These are phyloP conservation scores for Kodamaea derodonti DNA, from an alignment of 1,139 yeast genomes.

Conservation along the genomic window DNA sequence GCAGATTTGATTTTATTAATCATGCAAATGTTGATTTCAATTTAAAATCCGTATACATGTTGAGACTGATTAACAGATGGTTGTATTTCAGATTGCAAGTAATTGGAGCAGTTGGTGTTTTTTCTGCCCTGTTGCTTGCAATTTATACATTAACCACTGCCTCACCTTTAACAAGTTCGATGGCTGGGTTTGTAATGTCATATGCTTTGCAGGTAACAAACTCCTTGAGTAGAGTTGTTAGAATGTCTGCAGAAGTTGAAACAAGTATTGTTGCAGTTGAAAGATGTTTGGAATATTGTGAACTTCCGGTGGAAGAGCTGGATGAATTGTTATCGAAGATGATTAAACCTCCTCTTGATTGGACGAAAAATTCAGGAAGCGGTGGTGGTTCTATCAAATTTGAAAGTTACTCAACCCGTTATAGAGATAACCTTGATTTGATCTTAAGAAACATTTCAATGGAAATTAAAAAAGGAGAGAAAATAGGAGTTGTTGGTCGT, in stretches of 20 bases:
- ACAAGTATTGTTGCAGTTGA: conserved; percentile 75
- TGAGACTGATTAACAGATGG: conserved; percentile 67
- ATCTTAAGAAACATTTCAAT: conserved; percentile 72
- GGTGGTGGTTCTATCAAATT: conserved; percentile 66
- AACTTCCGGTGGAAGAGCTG: conserved; percentile 56
- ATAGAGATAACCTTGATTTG: conserved; percentile 79
- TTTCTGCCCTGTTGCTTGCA: conserved; percentile 55
- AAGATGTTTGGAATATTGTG: conserved; percentile 67
- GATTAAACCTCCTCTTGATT: conserved; percentile 39
- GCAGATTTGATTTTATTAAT: conserved; percentile 52
- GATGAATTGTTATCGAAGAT: conserved; percentile 14
- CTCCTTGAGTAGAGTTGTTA: conserved; percentile 57
- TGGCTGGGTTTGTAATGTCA: conserved; percentile 72
- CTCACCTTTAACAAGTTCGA: conserved; percentile 54
- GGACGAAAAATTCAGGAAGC: conserved; percentile 52
- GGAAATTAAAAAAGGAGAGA: conserved; percentile 70
- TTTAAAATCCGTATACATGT: conserved; percentile 53
- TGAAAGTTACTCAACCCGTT: conserved; percentile 73
- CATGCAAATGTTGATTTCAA: conserved; percentile 61
- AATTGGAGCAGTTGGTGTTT: conserved; percentile 62
- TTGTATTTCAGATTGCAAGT: conserved; percentile 63
- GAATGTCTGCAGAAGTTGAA: conserved; percentile 70
- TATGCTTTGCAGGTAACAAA: conserved; percentile 65
- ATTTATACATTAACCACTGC: conserved; percentile 25
- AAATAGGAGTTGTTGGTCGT: conserved; percentile 91